These are phyloP conservation scores for Rhododendron ferrugineum DNA, from an alignment of 148 eudicot species.

Conservation along the genomic window DNA sequence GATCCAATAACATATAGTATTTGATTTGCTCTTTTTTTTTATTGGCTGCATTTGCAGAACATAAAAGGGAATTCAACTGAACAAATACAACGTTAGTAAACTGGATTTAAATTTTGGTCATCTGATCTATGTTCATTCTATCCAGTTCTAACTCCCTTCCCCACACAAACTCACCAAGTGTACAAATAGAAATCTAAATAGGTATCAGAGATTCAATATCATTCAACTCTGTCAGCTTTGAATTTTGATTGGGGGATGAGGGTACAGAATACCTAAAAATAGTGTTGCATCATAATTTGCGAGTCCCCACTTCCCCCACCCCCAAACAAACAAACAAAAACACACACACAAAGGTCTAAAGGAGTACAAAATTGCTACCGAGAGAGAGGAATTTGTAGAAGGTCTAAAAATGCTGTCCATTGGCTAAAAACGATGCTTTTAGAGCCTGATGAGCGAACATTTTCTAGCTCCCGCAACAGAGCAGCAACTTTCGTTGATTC, in stretches of 20 bases:
- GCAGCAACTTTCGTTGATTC: slow-evolving; percentile 88
- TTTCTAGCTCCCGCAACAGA: slow-evolving; percentile 68
- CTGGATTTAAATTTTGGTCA: background rate
- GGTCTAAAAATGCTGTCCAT: slow-evolving; percentile 97
- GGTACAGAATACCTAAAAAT: background rate
- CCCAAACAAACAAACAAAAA: background rate
- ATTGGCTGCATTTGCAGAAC: background rate
- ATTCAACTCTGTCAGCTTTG: background rate
- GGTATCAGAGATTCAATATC: background rate
- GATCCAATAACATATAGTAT: background rate
- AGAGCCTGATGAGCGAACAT: slow-evolving; percentile 55
- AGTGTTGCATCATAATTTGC: background rate
- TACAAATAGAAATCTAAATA: background rate
- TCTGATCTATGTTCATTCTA: background rate
- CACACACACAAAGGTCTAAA: background rate
- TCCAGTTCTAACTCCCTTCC: background rate
- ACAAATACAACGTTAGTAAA: background rate
- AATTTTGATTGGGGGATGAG: background rate
- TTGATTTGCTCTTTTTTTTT: background rate
- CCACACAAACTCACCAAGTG: background rate
- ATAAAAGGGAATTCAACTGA: background rate
- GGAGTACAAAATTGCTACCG: slow-evolving; percentile 41
- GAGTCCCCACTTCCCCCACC: background rate
- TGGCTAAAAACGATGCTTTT: slow-evolving; percentile 96
- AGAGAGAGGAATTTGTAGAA: slow-evolving; percentile 82